phyloP scores from a whole-genome alignment of 805 yeast genomes.

The Yamadazyma endophytica region DNA sequence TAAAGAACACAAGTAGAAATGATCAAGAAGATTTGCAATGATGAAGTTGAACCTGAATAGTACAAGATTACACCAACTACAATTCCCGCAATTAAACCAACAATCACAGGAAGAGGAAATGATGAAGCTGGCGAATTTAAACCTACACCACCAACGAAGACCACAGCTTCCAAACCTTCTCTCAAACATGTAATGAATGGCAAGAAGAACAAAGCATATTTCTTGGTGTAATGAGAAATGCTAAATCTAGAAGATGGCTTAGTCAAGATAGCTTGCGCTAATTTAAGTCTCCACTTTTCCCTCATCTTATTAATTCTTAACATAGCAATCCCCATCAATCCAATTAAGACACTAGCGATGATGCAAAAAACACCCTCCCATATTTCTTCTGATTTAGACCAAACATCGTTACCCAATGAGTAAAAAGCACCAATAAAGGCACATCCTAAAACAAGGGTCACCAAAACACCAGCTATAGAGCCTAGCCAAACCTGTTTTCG shows the following conservation, averaged over 20 bases:
- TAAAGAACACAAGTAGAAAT: conserved; percentile 83
- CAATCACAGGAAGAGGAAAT: conserved; percentile 86
- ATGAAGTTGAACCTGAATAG: conserved; percentile 72
- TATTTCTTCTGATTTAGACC: conserved; percentile 81
- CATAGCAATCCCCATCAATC: conserved; percentile 93
- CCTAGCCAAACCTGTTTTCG: conserved; percentile 82
- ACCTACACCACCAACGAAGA: conserved; percentile 95
- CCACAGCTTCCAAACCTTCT: conserved; percentile 95
- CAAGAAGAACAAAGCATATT: conserved; percentile 79
- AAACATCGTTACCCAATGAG: conserved; percentile 69
- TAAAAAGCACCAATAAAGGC: conserved; percentile 94
- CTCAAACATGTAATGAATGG: conserved; percentile 88
- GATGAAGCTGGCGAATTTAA: conserved; percentile 44
- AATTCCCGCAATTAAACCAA: conserved; percentile 76
- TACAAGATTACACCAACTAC: conserved; percentile 64
- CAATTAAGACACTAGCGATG: conserved; percentile 80
- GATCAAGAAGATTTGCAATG: conserved; percentile 78
- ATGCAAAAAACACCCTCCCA: conserved; percentile 95
- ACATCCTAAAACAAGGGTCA: conserved; percentile 80
- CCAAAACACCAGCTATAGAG: conserved; percentile 58
- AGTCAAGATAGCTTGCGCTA: conserved; percentile 73
- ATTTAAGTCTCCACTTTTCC: conserved; percentile 90
- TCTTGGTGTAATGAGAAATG: conserved; percentile 35
- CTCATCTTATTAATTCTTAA: conserved; percentile 90
- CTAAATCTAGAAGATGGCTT: conserved; percentile 42